phyloP scores from a whole-genome alignment of 1,284 basidiomycete genomes.

The Puccinia triticina region DNA sequence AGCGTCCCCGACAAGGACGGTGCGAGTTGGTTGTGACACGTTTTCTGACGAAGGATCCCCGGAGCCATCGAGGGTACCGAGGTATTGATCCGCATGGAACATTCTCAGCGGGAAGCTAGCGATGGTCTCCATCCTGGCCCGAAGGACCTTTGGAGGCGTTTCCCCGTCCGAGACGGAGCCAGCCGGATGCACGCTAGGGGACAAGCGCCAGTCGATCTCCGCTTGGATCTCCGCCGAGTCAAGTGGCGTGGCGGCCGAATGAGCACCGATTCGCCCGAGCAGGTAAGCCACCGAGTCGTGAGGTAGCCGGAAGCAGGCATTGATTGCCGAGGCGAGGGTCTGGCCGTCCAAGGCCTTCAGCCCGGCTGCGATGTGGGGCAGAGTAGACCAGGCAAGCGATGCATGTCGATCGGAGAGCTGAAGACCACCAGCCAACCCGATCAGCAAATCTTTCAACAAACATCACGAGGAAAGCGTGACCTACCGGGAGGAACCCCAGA shows the following conservation, averaged over 20 bases:
- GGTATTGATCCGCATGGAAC: conserved; percentile 83
- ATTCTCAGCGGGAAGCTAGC: conserved; percentile 89
- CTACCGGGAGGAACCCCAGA: conserved; percentile 81
- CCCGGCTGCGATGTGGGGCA: conserved; percentile 73
- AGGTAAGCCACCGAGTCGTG: conserved; percentile 68
- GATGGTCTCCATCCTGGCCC: conserved; percentile 71
- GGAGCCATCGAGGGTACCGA: conserved; percentile 65
- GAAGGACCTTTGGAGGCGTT: conserved; percentile 76
- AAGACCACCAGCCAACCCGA: neutral
- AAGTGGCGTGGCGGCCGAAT: conserved; percentile 3
- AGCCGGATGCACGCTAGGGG: conserved; percentile 23
- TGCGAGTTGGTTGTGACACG: conserved; percentile 66
- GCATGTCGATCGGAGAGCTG: conserved; percentile 71
- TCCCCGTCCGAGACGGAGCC: conserved; percentile 63
- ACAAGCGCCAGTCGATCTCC: conserved; percentile 50
- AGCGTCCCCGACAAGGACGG: conserved; percentile 90
- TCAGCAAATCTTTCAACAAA: neutral
- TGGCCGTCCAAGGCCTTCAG: conserved; percentile 71
- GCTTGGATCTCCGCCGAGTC: conserved; percentile 12
- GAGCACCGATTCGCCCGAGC: conserved; percentile 30
- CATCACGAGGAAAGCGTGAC: conserved; percentile 6
- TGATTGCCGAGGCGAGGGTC: conserved; percentile 76
- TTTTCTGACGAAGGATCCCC: conserved; percentile 29
- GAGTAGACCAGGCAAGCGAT: conserved; percentile 94
- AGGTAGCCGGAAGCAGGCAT: conserved; percentile 86